Conservation (phyloP, 2,329 filamentous ascomycete genomes). For the Dactylonectria macrodidyma region DNA sequence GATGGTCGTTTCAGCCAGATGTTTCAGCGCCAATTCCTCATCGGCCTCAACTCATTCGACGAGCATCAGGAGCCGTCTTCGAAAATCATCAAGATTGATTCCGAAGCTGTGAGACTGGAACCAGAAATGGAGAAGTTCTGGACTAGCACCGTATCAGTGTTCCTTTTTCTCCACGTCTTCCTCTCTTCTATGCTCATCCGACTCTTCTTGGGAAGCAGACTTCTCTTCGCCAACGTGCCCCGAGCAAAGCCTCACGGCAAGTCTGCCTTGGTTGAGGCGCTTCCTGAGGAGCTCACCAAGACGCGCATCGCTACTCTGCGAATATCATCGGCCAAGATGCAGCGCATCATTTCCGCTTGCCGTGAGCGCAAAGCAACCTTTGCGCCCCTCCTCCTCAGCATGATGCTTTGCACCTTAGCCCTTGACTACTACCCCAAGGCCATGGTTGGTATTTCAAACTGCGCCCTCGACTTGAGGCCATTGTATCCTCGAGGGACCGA, state of each 20-base stretch:
- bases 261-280: slow-evolving; percentile 7
- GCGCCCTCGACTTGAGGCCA: slow-evolving; percentile 29
- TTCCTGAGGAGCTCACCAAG: slow-evolving; percentile 22
- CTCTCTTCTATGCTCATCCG: slow-evolving; percentile 20
- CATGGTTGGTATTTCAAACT: slow-evolving; percentile 34
- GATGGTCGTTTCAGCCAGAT: slow-evolving; percentile 33
- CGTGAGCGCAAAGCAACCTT: slow-evolving; percentile 40
- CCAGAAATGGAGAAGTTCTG: slow-evolving; percentile 25
- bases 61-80: background rate
- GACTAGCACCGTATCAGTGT: slow-evolving; percentile 16
- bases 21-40: slow-evolving; percentile 34
- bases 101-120: slow-evolving; percentile 16
- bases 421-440: slow-evolving; percentile 43
- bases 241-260: slow-evolving; percentile 14
- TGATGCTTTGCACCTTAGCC: slow-evolving; percentile 34
- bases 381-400: slow-evolving; percentile 38
- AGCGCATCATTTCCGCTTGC: slow-evolving; percentile 29
- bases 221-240: slow-evolving; percentile 24
- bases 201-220: slow-evolving; percentile 18
- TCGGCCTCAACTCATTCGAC: slow-evolving; percentile 24
- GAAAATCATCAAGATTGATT: slow-evolving; percentile 22
- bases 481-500: slow-evolving; percentile 8
- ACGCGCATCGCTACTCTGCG: slow-evolving; percentile 23
- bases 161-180: slow-evolving; percentile 19
- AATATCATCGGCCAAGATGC: slow-evolving; percentile 33